Base-by-base conservation (phyloP, 257 asterid genomes). In the Capsicum baccatum region DNA sequence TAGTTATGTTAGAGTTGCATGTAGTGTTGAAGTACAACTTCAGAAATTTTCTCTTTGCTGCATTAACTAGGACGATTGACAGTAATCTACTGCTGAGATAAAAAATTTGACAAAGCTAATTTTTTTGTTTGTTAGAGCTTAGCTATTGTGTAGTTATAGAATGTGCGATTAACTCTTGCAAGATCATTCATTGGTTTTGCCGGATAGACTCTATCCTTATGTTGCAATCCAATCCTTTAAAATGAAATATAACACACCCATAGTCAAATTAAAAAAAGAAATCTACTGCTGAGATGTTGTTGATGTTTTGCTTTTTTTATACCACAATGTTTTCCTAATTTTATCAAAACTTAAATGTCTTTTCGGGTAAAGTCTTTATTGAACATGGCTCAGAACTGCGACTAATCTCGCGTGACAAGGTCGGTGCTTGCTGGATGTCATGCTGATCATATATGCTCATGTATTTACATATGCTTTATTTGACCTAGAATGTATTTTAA, bases 331-430 rank as follows among this genome's bases (percentile, higher is more conserved):
- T 33, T 52, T 37, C 37, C 33, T 60, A 12, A 60, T 21, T 1
- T 39, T 66, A 2, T 68, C 52, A 63, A 64, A 68, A 17, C 50
- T 66, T 67, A 74, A 80, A 86, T 81, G 81, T 13, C 33, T 76
- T 74, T 90, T 83, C 94, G 93, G 99, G 99, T 64, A 96, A 94
- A 60, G 97, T 96, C 66, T 96, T 96, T 85, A 98, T 96, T 52
- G 92, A 94, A 87, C 98, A 93, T 87, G 96, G 97, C 82, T 96
- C 99, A 0, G 97, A 96, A 79, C 87, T 92, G 91, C 97, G 96
- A 63, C 79, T 95, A 87, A 95, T 95, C 83, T 97, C 98, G 62
- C 93, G 99, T 5, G 99, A 95, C 86, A 92, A 98, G 84, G 98
- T 94, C 63, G 99, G 97, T 47, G 90, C 92, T 85, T 56, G 12